phyloP scores from a whole-genome alignment of 1,139 yeast genomes.

The Zygosaccharomyces sapae region DNA sequence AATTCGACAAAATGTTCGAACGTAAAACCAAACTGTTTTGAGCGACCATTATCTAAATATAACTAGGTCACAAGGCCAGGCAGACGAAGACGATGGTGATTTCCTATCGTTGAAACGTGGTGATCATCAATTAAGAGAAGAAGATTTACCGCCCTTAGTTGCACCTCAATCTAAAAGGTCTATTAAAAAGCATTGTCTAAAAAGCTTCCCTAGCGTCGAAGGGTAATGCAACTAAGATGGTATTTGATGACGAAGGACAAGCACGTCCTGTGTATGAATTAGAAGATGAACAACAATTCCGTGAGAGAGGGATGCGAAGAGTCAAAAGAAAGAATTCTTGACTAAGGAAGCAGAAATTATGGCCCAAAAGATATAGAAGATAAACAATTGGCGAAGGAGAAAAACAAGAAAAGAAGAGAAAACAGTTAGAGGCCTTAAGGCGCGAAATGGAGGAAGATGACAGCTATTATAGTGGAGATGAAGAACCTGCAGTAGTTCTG shows the following conservation, averaged over 20 bases:
- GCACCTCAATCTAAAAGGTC: conserved; percentile 78
- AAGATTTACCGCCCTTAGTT: conserved; percentile 56
- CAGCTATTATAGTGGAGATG: conserved; percentile 35
- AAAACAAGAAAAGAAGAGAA: conserved; percentile 84
- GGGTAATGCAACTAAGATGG: conserved; percentile 71
- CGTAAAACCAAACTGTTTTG: conserved; percentile 88
- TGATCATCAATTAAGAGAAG: conserved; percentile 65
- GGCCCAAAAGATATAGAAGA: conserved; percentile 73
- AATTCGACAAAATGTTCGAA: conserved; percentile 93
- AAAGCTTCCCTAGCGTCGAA: conserved; percentile 67
- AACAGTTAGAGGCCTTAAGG: conserved; percentile 75
- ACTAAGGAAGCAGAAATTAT: conserved; percentile 61
- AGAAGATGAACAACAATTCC: conserved; percentile 85
- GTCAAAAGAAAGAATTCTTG: conserved; percentile 66
- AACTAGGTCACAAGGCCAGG: conserved; percentile 43
- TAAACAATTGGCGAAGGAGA: conserved; percentile 74
- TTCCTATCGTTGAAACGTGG: conserved; percentile 75
- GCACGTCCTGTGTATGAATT: conserved; percentile 92
- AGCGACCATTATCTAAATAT: conserved; percentile 82
- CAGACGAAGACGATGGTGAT: conserved; percentile 63
- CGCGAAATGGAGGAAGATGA: conserved; percentile 45
- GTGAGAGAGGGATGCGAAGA: conserved; percentile 67
- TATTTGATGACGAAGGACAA: conserved; percentile 90
- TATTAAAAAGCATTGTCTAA: conserved; percentile 85
- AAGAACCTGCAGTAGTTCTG: conserved; percentile 24